Conservation (phyloP, 768 basidiomycete species). For the Suillus lakei region DNA sequence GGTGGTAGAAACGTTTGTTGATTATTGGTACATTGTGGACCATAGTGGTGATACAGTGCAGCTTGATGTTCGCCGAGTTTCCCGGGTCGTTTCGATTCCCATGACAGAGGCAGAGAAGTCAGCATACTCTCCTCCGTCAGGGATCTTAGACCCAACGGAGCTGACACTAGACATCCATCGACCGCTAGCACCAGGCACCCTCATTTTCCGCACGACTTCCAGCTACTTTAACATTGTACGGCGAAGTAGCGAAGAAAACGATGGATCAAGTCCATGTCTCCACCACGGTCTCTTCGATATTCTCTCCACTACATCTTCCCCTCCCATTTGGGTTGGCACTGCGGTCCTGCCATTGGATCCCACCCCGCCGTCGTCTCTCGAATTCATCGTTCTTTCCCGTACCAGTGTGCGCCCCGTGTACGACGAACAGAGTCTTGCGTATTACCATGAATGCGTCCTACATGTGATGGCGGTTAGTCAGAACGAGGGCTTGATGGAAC, state of each 20-base stretch:
- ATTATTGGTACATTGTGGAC: conserved; percentile 21
- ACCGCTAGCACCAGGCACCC: background rate
- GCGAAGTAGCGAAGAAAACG: background rate
- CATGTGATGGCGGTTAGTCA: conserved; percentile 26
- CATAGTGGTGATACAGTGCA: conserved; percentile 15
- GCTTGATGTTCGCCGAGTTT: conserved; percentile 15
- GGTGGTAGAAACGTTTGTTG: conserved; percentile 25
- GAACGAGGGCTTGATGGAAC: conserved; percentile 17
- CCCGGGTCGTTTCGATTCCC: background rate
- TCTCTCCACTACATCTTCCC: background rate
- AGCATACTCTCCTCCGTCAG: background rate
- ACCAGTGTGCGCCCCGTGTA: background rate
- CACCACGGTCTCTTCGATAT: background rate
- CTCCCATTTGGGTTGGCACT: conserved; percentile 3
- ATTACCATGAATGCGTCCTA: conserved; percentile 20
- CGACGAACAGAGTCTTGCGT: conserved; percentile 8
- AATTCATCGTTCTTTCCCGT: conserved; percentile 28
- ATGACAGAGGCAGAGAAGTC: background rate
- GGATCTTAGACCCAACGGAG: background rate
- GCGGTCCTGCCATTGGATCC: background rate
- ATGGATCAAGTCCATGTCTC: background rate
- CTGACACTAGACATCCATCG: background rate
- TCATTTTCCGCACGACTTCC: background rate
- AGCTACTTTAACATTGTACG: background rate
- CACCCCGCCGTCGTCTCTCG: conserved; percentile 9